Base-by-base conservation (phyloP, 768 basidiomycete genomes). In the Crucibulum laeve region DNA sequence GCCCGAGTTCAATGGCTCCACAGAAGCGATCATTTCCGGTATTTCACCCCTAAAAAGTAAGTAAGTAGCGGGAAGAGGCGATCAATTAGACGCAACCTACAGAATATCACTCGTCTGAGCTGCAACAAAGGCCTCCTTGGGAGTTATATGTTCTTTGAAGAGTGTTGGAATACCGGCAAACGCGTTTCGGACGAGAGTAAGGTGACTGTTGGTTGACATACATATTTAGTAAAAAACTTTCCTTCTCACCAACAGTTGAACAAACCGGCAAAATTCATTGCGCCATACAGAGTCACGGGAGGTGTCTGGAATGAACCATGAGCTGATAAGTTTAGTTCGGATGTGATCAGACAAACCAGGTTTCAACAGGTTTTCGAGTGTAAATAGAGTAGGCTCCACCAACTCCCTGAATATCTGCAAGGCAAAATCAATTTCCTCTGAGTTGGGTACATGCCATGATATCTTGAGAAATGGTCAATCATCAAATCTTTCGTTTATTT, bases 251-350 rank as follows among this genome's bases (percentile, higher is more conserved):
- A 15, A 40, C 22, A 39, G 41, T 18, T 35, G 37, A 23, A 64
- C 72, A 30, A 24, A 82, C 76, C 89, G 77, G 66, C 90, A 92
- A 56, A 92, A 90, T 50, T 92, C 87, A 59, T 90, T 91, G 10
- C 84, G 74, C 90, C 90, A 93, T 13, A 73, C 49, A 13, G 75
- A 73, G 59, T 86, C 76, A 17, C 80, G 73, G 21, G 64, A 53
- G 33, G 70, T 54, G 36, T 65, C 76, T 78, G 43, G 25, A 36
- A 38, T 40, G 30, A 50, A n/a, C 7, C 26, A 21, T 46, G 10
- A 38, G 19, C 48, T 36, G 30, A 58, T 38, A 36, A 44, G 4
- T 14, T 4, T 22, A 10, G 14, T 22, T 40, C 10, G 17, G n/a
- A 38, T 10, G 4, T 21, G 22, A 30, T 38, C 25, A 41, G 8